Evolutionary conservation across 2,329 filamentous ascomycete genomes (phyloP), one percentile per base, ranked within the genome.

Genomic region (Akanthomyces muscarius): DNA sequence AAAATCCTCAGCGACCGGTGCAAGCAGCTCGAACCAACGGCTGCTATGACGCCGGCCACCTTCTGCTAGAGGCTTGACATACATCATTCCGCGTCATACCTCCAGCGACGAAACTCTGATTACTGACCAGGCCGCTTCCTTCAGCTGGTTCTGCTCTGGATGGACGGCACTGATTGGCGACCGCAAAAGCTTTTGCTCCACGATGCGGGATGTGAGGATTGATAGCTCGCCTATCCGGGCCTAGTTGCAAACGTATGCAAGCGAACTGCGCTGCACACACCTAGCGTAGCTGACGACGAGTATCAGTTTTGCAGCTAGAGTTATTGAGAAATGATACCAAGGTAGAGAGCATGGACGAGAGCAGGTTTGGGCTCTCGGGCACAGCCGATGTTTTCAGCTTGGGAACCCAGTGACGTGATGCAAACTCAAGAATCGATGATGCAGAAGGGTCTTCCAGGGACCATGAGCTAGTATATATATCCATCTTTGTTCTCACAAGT

Each of bases 381-480:
- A 21, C 18, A 25, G 18, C 30, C 23, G 36, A 33, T 45, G 18
- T n/a, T 45, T 61, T 61, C 58, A 61, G 58, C 58, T 61, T 45
- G n/a, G 28, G 10, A 25, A 3, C 18, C 36, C 23, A 55, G 51
- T 55, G 59, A 54, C 59, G 59, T 62, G 28, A 62, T 62, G 18
- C 13, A 54, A 33, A n/a, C 18, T 25, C n/a, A n/a, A 30, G 42
- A 54, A 55, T 14, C 25, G 48, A 61, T 53, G 58, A 61, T 61
- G 58, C 18, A 38, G 13, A 41, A 61, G 41, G 28, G 18, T 45
- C 18, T 18, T 48, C 8, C 33, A 52, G 21, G 18, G 8, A 42
- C 16, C 18, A 44, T 33, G 3, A 11, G n/a, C 21, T 44, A 41
- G 59, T 21, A 62, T 62, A 62, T 55, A 62, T 48, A 54, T 48